Evolutionary conservation across 805 yeast genomes (phyloP).

Genomic region (Candida dajiaensis): DNA sequence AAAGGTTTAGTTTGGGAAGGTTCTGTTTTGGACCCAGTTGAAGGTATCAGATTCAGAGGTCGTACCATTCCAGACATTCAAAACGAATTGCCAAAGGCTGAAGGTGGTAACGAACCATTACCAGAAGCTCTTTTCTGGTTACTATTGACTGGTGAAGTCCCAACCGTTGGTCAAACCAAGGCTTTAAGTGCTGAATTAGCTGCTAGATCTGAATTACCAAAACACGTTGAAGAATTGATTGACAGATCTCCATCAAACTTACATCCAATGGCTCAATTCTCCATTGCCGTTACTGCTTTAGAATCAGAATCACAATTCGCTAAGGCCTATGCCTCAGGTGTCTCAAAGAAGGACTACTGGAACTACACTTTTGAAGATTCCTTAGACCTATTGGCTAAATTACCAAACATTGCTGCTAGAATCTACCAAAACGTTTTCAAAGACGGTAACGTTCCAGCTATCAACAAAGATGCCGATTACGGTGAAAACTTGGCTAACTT

Average conservation of each 20-base stretch:
- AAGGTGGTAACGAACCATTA: slow-evolving; percentile 56
- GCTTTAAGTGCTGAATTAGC: slow-evolving; percentile 73
- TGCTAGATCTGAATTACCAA: slow-evolving; percentile 71
- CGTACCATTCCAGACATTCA: slow-evolving; percentile 76
- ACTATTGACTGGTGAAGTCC: slow-evolving; percentile 76
- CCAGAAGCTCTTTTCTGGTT: slow-evolving; percentile 86
- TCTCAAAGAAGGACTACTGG: slow-evolving; percentile 80
- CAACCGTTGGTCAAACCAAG: slow-evolving; percentile 63
- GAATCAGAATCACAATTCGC: slow-evolving; percentile 81
- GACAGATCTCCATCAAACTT: slow-evolving; percentile 70
- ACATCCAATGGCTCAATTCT: slow-evolving; percentile 89
- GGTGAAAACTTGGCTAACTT: slow-evolving; percentile 57
- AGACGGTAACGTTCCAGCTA: slow-evolving; percentile 61
- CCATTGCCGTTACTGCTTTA: slow-evolving; percentile 75
- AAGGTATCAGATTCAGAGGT: slow-evolving; percentile 85
- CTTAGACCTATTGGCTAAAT: slow-evolving; percentile 72
- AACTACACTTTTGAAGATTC: slow-evolving; percentile 77
- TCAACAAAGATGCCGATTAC: slow-evolving; percentile 55
- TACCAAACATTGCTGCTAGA: slow-evolving; percentile 76
- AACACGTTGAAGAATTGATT: slow-evolving; percentile 66
- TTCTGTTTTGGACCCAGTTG: slow-evolving; percentile 76
- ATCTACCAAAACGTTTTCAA: slow-evolving; percentile 81
- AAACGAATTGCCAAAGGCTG: slow-evolving; percentile 67
- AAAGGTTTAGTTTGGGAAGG: slow-evolving; percentile 87
- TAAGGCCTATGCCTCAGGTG: slow-evolving; percentile 81